Percentiles rank a stretch among this genome's conserved stretches.
Evolutionary conservation across 768 basidiomycete genomes (phyloP).

Genomic region (Hygrophorus pudorinus): DNA sequence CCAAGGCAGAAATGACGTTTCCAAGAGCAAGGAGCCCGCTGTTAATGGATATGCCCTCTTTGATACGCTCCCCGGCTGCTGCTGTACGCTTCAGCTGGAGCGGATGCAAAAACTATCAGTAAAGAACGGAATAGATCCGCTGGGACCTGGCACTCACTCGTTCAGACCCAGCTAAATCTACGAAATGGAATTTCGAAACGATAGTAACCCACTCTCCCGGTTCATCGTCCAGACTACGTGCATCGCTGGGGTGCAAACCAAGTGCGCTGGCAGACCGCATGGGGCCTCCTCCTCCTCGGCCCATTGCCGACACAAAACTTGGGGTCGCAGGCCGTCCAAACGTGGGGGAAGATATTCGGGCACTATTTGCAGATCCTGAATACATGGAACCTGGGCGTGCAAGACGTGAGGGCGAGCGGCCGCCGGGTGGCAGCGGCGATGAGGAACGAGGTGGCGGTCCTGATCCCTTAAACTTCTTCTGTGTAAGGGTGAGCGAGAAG

Average conservation of each 20-base stretch:
- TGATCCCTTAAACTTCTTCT: conserved; percentile 76
- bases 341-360: conserved; percentile 66
- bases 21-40: conserved; percentile 92
- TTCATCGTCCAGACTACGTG: conserved; percentile 45
- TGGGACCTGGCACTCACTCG: conserved; percentile 45
- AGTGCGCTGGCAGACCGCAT: conserved; percentile 73
- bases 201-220: conserved; percentile 82
- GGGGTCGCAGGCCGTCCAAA: conserved; percentile 72
- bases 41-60: conserved; percentile 99
- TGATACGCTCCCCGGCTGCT: conserved; percentile 91
- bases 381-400: conserved; percentile 79
- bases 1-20: conserved; percentile 96
- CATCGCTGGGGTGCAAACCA: conserved; percentile 51
- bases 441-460: conserved; percentile 63
- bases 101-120: conserved; percentile 11
- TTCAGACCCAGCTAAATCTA: conserved; percentile 96
- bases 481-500: conserved; percentile 90
- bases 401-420: conserved; percentile 69
- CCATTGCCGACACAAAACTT: conserved; percentile 68
- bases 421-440: conserved; percentile 64
- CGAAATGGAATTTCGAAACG: conserved; percentile 95
- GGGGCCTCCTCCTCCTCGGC: conserved; percentile 44
- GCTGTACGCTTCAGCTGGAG: conserved; percentile 88
- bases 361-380: conserved; percentile 26
- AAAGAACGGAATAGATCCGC: conserved; percentile 3